These are phyloP conservation scores for Camellia oleifera DNA, from an alignment of 179 eudicot genomes.

Conservation along the genomic window DNA sequence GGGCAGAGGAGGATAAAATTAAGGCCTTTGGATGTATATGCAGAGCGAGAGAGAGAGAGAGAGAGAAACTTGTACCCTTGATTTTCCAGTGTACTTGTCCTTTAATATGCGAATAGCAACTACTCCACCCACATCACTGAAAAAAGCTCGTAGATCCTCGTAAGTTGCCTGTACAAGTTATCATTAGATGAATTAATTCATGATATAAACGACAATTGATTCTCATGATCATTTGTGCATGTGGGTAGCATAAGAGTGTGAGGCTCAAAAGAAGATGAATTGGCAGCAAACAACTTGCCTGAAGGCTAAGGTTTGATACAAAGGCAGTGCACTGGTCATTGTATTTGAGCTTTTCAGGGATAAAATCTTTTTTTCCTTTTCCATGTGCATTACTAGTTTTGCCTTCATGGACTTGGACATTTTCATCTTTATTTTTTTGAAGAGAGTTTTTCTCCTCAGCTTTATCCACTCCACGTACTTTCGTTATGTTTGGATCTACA, in stretches of 20 bases:
- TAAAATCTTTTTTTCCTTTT: constrained; percentile 29
- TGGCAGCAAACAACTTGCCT: constrained; percentile 36
- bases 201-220: neutral
- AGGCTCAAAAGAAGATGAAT: neutral
- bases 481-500: constrained; percentile 21
- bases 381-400: constrained; percentile 31
- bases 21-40: neutral
- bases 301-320: constrained; percentile 63
- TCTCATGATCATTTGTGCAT: neutral
- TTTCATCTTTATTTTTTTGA: constrained; percentile 33
- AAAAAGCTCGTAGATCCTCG: constrained; percentile 64
- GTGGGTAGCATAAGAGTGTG: neutral
- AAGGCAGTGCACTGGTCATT: constrained; percentile 92
- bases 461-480: constrained; percentile 27
- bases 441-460: constrained; percentile 25
- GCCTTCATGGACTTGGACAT: constrained; percentile 27
- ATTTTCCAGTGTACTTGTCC: constrained; percentile 72
- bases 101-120: constrained; percentile 66
- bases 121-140: constrained; percentile 82
- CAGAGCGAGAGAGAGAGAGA: neutral
- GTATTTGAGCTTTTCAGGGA: constrained; percentile 40
- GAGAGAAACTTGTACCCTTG: constrained; percentile 38
- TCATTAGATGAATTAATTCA: constrained; percentile 4
- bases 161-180: constrained; percentile 55
- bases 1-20: neutral